Percentiles rank a stretch among this genome's conserved stretches.
phyloP scores from a whole-genome alignment of 2,329 filamentous ascomycete genomes.

The Alternaria gaisen region DNA sequence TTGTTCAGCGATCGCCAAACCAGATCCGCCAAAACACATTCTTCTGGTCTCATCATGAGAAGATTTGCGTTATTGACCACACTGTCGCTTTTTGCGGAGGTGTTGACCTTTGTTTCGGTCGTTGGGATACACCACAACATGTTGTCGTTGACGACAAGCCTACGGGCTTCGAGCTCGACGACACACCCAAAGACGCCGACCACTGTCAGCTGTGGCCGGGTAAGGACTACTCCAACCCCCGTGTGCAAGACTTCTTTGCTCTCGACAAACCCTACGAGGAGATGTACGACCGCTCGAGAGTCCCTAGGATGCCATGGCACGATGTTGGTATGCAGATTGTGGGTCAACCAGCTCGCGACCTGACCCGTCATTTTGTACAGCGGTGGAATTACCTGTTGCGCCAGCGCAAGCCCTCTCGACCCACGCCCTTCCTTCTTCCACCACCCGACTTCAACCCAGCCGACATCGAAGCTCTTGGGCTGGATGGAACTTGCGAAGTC shows the following conservation, averaged over 20 bases:
- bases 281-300: conserved; percentile 92
- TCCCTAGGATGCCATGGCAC: conserved; percentile 98
- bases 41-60: conserved; percentile 99
- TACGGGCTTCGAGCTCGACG: conserved; percentile 85
- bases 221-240: conserved; percentile 97
- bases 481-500: conserved; percentile 94
- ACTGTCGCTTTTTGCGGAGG: conserved; percentile 95
- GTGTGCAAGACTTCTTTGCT: conserved; percentile 93
- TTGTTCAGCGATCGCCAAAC: conserved; percentile 94
- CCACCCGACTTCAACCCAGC: conserved; percentile 89
- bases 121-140: conserved; percentile 97
- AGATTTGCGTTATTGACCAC: conserved; percentile 96
- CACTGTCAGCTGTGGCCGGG: conserved; percentile 96
- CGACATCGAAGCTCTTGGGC: conserved; percentile 85
- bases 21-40: conserved; percentile 99
- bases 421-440: conserved; percentile 90
- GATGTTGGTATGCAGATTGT: conserved; percentile 98
- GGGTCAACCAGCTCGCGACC: conserved; percentile 90
- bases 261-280: conserved; percentile 96
- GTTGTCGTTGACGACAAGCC: conserved; percentile 90
- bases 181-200: conserved; percentile 81
- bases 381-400: conserved; percentile 97
- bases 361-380: conserved; percentile 96
- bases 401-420: conserved; percentile 89
- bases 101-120: conserved; percentile 94